A percentile compares a stretch with the other conserved stretches of the same genome.
Evolutionary conservation across 1,284 basidiomycete genomes (phyloP).

Genomic region (Xanthoconium separans): DNA sequence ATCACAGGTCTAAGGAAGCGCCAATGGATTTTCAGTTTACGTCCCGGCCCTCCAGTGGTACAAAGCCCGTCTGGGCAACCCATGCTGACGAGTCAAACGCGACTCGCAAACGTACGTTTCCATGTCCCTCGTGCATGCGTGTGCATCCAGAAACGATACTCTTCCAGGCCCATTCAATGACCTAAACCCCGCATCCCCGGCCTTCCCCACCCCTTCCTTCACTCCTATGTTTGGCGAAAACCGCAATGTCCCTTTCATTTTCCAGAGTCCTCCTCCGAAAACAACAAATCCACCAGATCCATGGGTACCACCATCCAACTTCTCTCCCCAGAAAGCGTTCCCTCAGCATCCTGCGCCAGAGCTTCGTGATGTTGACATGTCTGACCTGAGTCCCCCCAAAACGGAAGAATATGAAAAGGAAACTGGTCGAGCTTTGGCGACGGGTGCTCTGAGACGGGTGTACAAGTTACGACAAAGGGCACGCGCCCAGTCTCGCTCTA

Average conservation of each 20-base stretch:
- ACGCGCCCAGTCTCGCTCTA: conserved; percentile 34
- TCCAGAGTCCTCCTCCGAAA: conserved; percentile 54
- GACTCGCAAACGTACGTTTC: conserved; percentile 62
- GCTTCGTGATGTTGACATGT: conserved; percentile 68
- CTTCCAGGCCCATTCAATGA: conserved; percentile 54
- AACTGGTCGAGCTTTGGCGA: conserved; percentile 51
- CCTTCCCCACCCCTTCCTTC: conserved; percentile 41
- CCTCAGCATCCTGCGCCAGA: conserved; percentile 46
- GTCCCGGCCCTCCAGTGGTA: conserved; percentile 45
- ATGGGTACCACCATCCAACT: conserved; percentile 63
- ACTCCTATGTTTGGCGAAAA: conserved; percentile 60
- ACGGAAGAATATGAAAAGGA: conserved; percentile 41
- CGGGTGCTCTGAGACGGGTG: conserved; percentile 70
- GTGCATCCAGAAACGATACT: conserved; percentile 10
- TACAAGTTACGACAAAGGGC: conserved; percentile 60
- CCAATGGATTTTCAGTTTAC: conserved; percentile 82
- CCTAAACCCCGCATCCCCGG: conserved; percentile 44
- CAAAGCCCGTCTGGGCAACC: conserved; percentile 58
- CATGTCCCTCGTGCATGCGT: conserved; percentile 25
- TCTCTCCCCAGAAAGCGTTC: conserved; percentile 59
- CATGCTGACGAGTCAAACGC: conserved; percentile 44
- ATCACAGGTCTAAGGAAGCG: conserved; percentile 62
- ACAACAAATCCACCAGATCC: conserved; percentile 46
- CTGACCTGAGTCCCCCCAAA: conserved; percentile 62
- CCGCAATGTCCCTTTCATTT: conserved; percentile 68